Conservation (phyloP, 2,329 filamentous ascomycete genomes). For the Chaetomium globosum region DNA sequence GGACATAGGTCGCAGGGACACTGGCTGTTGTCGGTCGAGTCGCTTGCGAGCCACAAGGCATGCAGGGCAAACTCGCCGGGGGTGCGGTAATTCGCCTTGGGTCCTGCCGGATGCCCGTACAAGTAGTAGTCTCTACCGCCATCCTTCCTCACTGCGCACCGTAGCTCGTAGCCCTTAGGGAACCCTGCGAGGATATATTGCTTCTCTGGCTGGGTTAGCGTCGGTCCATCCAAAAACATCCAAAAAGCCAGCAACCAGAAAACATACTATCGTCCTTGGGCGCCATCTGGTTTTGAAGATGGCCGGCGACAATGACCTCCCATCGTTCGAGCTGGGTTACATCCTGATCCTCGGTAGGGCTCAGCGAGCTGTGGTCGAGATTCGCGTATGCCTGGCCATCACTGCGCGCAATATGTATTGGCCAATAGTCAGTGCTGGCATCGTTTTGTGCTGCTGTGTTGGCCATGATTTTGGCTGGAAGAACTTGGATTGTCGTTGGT, state of each 20-base stretch:
- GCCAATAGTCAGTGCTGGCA: constrained; percentile 31
- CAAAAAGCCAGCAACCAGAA: background rate
- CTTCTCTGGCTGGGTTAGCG: constrained; percentile 28
- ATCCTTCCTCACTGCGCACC: constrained; percentile 42
- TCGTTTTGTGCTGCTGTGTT: constrained; percentile 24
- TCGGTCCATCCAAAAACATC: background rate
- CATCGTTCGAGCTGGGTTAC: constrained; percentile 41
- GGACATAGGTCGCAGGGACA: constrained; percentile 56
- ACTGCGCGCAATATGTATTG: constrained; percentile 49
- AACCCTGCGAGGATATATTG: constrained; percentile 36
- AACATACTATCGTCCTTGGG: constrained; percentile 34
- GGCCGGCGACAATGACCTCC: constrained; percentile 37
- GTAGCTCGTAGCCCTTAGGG: constrained; percentile 38
- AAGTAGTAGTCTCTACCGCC: constrained; percentile 52
- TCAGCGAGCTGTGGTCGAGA: constrained; percentile 32
- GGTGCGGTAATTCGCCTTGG: constrained; percentile 53
- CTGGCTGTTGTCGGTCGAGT: constrained; percentile 51
- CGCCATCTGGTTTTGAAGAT: constrained; percentile 34
- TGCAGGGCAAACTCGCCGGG: constrained; percentile 58
- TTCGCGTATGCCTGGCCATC: constrained; percentile 47
- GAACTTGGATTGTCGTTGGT: background rate
- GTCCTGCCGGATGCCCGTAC: constrained; percentile 53
- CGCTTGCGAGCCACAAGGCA: constrained; percentile 55
- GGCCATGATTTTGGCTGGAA: constrained; percentile 18
- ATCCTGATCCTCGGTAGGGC: constrained; percentile 37